Base-by-base conservation (phyloP, 305 asterid genomes). In the Fraxinus platypoda region DNA sequence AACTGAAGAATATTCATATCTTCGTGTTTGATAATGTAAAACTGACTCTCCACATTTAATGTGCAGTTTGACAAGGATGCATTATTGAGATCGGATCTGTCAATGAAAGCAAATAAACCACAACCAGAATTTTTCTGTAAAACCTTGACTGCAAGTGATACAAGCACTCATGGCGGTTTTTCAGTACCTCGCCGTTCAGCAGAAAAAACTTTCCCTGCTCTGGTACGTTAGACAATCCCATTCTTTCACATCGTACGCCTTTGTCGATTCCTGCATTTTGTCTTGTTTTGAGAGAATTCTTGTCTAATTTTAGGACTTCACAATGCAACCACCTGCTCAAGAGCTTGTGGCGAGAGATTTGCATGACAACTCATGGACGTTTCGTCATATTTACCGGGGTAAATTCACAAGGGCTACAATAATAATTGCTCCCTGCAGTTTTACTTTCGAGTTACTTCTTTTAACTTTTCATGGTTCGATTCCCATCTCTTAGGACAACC, bases 181-280 rank as follows among this genome's bases (percentile, higher is more conserved):
- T 95, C 99, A 17, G 99, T 94, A 77, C 99, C 98, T 75, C 98
- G 99, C 8, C 97, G 99, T 76, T 93, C 98, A 49, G 99, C 99
- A 25, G 99, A 94, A 85, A 94, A 94, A 91, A 94, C 93, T 76
- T 94, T 95, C 74, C 99, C 98, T 2, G 49, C 93, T 80, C 89
- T 93, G 89, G 99, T 95, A 88, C 79, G 90, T 82, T n/a, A 25
- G 41, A 77, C 19, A 0, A 28, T 64, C 74, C 3, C 71, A 57
- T 57, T 25, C 35, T 2, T 33, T 28, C 66, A 30, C 23, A 12
- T 13, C 13, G 5, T 37, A 30, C 35, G 0, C 31, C 2, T 8
- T 78, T 64, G 71, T 57, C 33, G 38, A 23, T 23, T 85, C 57
- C 75, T 62, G n/a, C 28, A 26, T 71, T 73, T 9, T 34, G 13